Evolutionary conservation across 2,329 filamentous ascomycete species (phyloP).

Genomic region (Zasmidium citrigriseum): DNA sequence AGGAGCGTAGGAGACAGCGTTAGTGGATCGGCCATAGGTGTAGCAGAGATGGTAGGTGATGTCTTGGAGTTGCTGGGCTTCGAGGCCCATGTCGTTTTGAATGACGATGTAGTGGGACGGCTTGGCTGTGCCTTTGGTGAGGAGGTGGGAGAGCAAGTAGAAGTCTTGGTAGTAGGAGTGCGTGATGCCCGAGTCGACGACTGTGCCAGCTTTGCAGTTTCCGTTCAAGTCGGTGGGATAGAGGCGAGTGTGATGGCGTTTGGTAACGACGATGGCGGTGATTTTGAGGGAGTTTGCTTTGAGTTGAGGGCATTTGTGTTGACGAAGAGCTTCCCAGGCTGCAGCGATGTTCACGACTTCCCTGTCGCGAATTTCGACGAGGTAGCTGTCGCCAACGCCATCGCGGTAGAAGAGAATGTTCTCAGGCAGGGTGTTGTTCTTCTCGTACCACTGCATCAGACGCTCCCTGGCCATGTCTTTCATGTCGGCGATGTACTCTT

Average conservation of each 20-base stretch:
- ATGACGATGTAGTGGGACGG: constrained; percentile 39
- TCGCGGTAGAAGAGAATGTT: constrained; percentile 25
- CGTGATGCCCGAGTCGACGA: constrained; percentile 36
- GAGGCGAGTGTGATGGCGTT: constrained; percentile 46
- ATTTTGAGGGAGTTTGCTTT: constrained; percentile 25
- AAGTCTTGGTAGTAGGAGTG: constrained; percentile 35
- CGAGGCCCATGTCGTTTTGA: constrained; percentile 29
- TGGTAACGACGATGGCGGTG: constrained; percentile 39
- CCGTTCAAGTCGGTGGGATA: constrained; percentile 56
- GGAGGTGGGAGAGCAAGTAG: constrained; percentile 38
- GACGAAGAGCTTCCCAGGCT: neutral
- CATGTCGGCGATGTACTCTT: constrained; percentile 33
- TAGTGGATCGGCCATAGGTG: constrained; percentile 35
- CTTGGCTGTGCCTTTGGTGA: constrained; percentile 34
- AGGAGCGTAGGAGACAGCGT: constrained; percentile 37
- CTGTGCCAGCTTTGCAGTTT: constrained; percentile 34
- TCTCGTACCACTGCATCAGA: constrained; percentile 22
- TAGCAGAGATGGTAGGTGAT: constrained; percentile 37
- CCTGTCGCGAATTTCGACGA: constrained; percentile 41
- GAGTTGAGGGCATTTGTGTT: constrained; percentile 25
- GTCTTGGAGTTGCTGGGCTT: constrained; percentile 23
- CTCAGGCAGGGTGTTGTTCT: constrained; percentile 42
- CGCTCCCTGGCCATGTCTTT: constrained; percentile 32
- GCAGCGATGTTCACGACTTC: constrained; percentile 34
- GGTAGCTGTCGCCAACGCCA: constrained; percentile 17